A percentile compares a stretch with the other conserved stretches of the same genome.
Conservation (phyloP, 345 rosid genomes). For the Microthlaspi erraticum region DNA sequence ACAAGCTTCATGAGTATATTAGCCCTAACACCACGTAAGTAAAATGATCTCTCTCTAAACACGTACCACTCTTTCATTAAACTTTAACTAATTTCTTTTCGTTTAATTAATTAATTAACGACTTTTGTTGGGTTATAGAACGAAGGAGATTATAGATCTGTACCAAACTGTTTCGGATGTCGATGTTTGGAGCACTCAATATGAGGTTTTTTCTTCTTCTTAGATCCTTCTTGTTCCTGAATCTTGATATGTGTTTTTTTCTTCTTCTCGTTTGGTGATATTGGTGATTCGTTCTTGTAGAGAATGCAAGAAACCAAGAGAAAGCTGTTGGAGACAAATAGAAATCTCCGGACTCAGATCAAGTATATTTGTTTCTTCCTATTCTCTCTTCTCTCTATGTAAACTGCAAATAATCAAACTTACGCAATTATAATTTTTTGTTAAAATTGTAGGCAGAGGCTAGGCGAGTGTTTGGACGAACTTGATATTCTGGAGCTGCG, state of each 20-base stretch:
- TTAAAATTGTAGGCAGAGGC: conserved; percentile 57
- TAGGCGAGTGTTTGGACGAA: conserved; percentile 68
- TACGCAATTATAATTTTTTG: neutral
- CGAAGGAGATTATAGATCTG: conserved; percentile 68
- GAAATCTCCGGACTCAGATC: conserved; percentile 62
- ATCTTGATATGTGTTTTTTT: neutral
- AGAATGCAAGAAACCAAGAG: conserved; percentile 73
- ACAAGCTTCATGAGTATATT: conserved; percentile 73
- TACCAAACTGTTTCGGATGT: conserved; percentile 62
- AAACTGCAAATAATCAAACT: neutral
- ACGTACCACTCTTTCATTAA: conserved; percentile 20
- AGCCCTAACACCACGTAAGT: conserved; percentile 80
- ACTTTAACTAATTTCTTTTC: neutral
- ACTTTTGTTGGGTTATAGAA: conserved; percentile 45
- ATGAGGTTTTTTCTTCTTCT: conserved; percentile 52
- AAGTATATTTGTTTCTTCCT: conserved; percentile 51
- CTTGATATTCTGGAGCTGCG: conserved; percentile 54
- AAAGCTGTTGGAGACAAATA: conserved; percentile 66
- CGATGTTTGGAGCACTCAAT: conserved; percentile 78
- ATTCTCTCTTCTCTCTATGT: conserved; percentile 7
- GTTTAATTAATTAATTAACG: neutral
- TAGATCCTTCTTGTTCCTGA: conserved; percentile 18
- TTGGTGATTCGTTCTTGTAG: conserved; percentile 36
- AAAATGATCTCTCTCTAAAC: conserved; percentile 32
- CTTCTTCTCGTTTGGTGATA: neutral